These are phyloP conservation scores for Phytopythium vexans DNA, from an alignment of 352 stramenopile genomes.

Conservation along the genomic window DNA sequence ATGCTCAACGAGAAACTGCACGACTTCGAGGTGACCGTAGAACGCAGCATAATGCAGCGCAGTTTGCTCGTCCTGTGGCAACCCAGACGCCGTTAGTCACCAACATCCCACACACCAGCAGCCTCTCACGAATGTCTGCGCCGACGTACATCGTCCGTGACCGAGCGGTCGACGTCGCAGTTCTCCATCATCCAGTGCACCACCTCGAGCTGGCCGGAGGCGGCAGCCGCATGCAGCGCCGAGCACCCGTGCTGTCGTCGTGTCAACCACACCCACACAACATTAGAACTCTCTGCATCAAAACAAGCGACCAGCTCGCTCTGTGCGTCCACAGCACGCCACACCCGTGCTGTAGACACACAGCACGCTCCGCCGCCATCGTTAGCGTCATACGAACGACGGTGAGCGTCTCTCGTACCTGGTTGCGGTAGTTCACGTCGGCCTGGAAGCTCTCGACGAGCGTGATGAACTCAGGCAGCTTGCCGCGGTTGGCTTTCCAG, in stretches of 20 bases:
- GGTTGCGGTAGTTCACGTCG: constrained; percentile 86
- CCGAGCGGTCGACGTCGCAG: constrained; percentile 52
- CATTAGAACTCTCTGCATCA: not conserved
- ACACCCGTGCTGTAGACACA: not conserved
- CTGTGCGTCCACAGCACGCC: not conserved
- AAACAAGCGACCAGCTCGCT: not conserved
- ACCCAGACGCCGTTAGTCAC: not conserved
- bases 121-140: not conserved
- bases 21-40: constrained; percentile 84
- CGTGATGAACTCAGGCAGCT: constrained; percentile 75
- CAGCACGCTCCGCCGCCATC: not conserved
- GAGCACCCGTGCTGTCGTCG: constrained; percentile 70
- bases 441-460: constrained; percentile 70
- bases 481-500: constrained; percentile 81
- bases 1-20: constrained; percentile 80
- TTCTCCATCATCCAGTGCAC: constrained; percentile 76
- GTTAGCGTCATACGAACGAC: no score
- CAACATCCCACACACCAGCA: constrained; percentile 4
- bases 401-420: constrained; percentile 26
- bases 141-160: constrained; percentile 59
- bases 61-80: constrained; percentile 67
- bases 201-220: constrained; percentile 75
- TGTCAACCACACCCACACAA: constrained; percentile 1
- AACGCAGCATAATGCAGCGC: constrained; percentile 85
- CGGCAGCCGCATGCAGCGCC: constrained; percentile 69